These are phyloP conservation scores for Pichia cabralensis DNA, from an alignment of 805 yeast species.

Conservation along the genomic window DNA sequence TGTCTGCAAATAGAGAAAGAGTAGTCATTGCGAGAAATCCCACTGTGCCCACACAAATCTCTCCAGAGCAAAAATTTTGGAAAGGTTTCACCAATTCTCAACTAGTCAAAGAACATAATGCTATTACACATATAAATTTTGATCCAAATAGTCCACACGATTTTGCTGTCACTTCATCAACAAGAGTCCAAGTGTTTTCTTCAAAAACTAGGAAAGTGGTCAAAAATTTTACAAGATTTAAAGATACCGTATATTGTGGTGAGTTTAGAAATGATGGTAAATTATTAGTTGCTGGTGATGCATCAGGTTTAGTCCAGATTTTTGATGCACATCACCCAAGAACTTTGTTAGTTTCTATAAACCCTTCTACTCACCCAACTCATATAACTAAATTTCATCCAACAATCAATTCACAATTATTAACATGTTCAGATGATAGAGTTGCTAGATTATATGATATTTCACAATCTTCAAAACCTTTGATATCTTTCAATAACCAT, in stretches of 20 bases:
- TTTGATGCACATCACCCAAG: conserved; percentile 74
- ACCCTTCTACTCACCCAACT: conserved; percentile 80
- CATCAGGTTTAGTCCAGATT: conserved; percentile 84
- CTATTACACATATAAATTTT: conserved; percentile 80
- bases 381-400: conserved; percentile 93
- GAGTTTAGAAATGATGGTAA: conserved; percentile 90
- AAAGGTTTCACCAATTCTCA: conserved; percentile 76
- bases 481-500: conserved; percentile 61
- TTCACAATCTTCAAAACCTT: conserved; percentile 64
- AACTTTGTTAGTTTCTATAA: conserved; percentile 65
- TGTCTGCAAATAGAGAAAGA: conserved; percentile 69
- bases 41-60: conserved; percentile 70
- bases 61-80: conserved; percentile 95
- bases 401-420: conserved; percentile 55
- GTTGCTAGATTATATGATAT: conserved; percentile 83
- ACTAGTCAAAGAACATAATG: conserved; percentile 85
- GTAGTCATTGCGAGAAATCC: conserved; percentile 60
- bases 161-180: conserved; percentile 86
- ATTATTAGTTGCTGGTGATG: conserved; percentile 88
- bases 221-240: conserved; percentile 78
- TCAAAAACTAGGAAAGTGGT: conserved; percentile 89
- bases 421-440: conserved; percentile 89
- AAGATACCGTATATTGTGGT: conserved; percentile 86
- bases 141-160: conserved; percentile 82
- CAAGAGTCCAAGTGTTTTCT: conserved; percentile 85